Evolutionary conservation across 495 filamentous ascomycete genomes (phyloP).

Genomic region (Sordaria brevicollis): DNA sequence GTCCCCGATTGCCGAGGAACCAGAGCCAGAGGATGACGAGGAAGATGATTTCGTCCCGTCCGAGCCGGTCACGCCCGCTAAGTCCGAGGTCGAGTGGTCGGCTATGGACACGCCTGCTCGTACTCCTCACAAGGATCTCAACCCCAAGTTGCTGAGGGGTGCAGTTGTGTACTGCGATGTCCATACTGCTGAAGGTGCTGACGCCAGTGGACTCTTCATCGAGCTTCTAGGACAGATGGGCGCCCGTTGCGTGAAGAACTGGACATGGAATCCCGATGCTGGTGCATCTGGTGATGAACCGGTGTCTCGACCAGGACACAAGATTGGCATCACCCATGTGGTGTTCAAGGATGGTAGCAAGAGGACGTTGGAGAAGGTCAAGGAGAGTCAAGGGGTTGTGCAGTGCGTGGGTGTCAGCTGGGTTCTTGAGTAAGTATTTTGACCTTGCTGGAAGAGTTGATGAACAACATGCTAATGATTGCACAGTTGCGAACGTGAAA

Average conservation of each 20-base stretch:
- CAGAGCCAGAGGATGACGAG: not conserved
- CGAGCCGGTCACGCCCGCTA: conserved; percentile 21
- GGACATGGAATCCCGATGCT: conserved; percentile 66
- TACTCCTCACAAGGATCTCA: conserved; percentile 40
- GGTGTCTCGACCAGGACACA: conserved; percentile 11
- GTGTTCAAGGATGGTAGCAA: conserved; percentile 90
- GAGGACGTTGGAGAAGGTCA: conserved; percentile 78
- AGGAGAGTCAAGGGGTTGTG: conserved; percentile 61
- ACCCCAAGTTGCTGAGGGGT: conserved; percentile 49
- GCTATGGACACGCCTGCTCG: conserved; percentile 44
- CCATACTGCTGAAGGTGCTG: conserved; percentile 79
- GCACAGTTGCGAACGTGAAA: conserved; percentile 68
- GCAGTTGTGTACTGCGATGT: conserved; percentile 88
- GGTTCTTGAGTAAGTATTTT: conserved; percentile 66
- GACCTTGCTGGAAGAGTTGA: not conserved
- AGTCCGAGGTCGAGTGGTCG: conserved; percentile 35
- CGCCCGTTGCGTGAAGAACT: conserved; percentile 70
- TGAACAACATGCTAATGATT: not conserved
- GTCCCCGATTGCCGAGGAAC: not conserved
- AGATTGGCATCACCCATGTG: conserved; percentile 85
- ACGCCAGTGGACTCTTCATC: conserved; percentile 74
- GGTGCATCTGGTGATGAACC: not conserved
- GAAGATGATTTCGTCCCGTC: not conserved
- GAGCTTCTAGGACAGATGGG: conserved; percentile 78
- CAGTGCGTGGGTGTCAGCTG: conserved; percentile 79